Percentiles rank a stretch among this genome's conserved stretches.
Conservation (phyloP, 2,329 filamentous ascomycete genomes). For the Coniochaeta hoffmannii region DNA sequence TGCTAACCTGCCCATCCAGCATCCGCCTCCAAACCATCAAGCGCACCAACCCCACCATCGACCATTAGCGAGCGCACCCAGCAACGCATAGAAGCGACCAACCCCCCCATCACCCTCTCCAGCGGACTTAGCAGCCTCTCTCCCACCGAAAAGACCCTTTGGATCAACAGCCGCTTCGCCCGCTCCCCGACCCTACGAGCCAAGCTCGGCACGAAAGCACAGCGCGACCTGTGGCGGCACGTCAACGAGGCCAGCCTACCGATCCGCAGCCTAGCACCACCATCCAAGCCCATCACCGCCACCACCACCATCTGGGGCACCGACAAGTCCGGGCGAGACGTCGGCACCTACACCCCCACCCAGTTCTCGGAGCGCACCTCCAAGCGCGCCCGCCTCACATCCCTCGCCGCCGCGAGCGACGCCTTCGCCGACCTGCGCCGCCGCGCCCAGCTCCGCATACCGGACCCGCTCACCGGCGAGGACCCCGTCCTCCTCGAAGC, state of each 20-base stretch:
- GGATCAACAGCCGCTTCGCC: slow-evolving; percentile 38
- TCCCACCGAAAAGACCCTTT: slow-evolving; percentile 40
- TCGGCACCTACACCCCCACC: slow-evolving; percentile 38
- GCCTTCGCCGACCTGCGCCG: slow-evolving; percentile 33
- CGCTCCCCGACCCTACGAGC: slow-evolving; percentile 27
- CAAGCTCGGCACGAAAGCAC: slow-evolving; percentile 33
- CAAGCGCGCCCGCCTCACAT: slow-evolving; percentile 34
- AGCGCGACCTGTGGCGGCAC: slow-evolving; percentile 51
- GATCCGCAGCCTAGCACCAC: slow-evolving; percentile 29
- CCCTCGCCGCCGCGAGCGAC: slow-evolving; percentile 35
- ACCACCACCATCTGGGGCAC: slow-evolving; percentile 35
- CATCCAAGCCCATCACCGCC: background rate
- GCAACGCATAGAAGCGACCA: slow-evolving; percentile 20
- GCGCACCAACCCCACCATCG: slow-evolving; percentile 6
- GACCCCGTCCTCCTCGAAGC: slow-evolving; percentile 22
- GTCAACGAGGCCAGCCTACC: slow-evolving; percentile 45
- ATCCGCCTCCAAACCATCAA: background rate
- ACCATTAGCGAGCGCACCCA: slow-evolving; percentile 42
- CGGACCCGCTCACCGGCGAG: slow-evolving; percentile 13
- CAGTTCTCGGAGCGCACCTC: slow-evolving; percentile 35
- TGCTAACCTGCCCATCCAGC: background rate
- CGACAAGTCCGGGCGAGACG: slow-evolving; percentile 40
- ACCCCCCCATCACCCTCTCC: background rate
- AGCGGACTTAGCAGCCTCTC: slow-evolving; percentile 35
- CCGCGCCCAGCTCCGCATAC: slow-evolving; percentile 12